Evolutionary conservation across 2,329 filamentous ascomycete species (phyloP), one percentile per base, ranked within the genome.

Genomic region (Colletotrichum sp.): DNA sequence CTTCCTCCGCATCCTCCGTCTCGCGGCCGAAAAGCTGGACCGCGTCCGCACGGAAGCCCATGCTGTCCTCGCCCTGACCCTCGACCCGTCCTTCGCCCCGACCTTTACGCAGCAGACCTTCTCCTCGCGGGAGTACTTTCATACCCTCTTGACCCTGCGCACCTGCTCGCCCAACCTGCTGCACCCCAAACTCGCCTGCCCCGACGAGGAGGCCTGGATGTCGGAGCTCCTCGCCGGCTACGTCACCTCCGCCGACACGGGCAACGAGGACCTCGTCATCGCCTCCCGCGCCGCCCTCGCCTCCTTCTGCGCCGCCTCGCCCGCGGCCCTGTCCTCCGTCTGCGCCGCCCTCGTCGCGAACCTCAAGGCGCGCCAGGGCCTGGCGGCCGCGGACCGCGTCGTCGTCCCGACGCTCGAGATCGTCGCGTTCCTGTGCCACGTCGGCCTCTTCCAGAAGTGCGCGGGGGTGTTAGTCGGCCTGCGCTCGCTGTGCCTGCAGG

Each of bases 1-100:
- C 2, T 87, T 90, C 72, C 84, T 87, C 34, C 84, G 86, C 33
- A 84, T 88, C 3, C 85, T 94, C 36, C 90, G 95, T 2, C 87
- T 98, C 16, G 92, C 95, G 3, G 90, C 94, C 1, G 97, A 99
- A 83, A 98, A 98, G 81, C 88, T 98, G 3, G 96, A 98, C 82
- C 94, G 95, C 75, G 93, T 98, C 21, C 91, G 97, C 29, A 86
- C 90, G 0, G 89, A 91, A 76, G 93, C 92, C 2, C 91, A 93
- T 74, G 83, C 86, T 36, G 87, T 88, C 12, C 78, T 93, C 59
- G 83, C 83, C 6, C 76, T 89, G 59, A 78, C 85, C 27, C 77
- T 90, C n/a, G 76, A 83, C 31, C 75, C 84, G 29, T 82, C 87
- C 54, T 76, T 84, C 65, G 75, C 78, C 16, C 69, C 78, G 12